phyloP scores from a whole-genome alignment of 352 stramenopile species.

The Phytophthora meadii region DNA sequence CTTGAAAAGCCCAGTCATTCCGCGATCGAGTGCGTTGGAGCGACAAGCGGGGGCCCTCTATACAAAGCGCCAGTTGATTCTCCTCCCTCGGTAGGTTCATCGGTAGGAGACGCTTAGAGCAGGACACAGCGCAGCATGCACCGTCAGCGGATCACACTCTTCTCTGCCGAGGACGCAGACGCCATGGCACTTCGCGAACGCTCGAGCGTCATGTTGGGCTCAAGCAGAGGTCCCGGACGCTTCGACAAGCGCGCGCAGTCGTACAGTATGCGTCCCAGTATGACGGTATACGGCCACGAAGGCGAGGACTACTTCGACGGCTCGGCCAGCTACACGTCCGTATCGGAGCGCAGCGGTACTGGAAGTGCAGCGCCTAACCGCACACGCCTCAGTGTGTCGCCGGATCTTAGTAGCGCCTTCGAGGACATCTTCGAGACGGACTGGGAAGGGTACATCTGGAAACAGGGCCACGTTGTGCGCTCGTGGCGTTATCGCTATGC shows the following conservation, averaged over 20 bases:
- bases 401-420: conserved; percentile 72
- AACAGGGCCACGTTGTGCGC: conserved; percentile 87
- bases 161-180: conserved; percentile 71
- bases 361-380: conserved; percentile 38
- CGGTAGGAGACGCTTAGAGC: background rate
- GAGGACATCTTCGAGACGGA: conserved; percentile 89
- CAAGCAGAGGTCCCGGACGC: conserved; percentile 35
- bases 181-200: conserved; percentile 78
- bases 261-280: conserved; percentile 67
- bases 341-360: conserved; percentile 53
- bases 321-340: conserved; percentile 58
- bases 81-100: background rate
- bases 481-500: conserved; percentile 88
- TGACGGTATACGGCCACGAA: conserved; percentile 70
- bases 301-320: conserved; percentile 61
- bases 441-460: conserved; percentile 91
- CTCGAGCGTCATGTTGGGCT: conserved; percentile 36
- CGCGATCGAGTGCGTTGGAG: conserved; percentile 33
- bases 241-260: conserved; percentile 49
- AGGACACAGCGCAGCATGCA: conserved; percentile 34
- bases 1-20: conserved; percentile 33
- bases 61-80: conserved; percentile 31
- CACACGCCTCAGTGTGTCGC: conserved; percentile 68
- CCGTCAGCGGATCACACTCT: conserved; percentile 74
- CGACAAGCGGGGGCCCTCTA: conserved; percentile 15